Evolutionary conservation across 192 early-diverging fungal genomes (phyloP), one percentile per base, ranked within the genome.

Genomic region (Rhizophagus prolifer): DNA sequence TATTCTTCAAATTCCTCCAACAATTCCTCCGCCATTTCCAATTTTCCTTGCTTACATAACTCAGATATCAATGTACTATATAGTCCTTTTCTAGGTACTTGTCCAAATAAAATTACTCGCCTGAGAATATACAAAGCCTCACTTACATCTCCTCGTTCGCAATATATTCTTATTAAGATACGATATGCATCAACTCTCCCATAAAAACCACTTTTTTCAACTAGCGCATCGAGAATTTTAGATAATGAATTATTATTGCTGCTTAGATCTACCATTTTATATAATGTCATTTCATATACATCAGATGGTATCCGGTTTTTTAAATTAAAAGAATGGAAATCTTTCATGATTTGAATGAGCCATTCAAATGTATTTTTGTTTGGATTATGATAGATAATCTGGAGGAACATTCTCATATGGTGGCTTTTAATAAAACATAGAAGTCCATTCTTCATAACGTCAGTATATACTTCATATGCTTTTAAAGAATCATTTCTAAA

Each of bases 341-440:
- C 64, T 38, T 36, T 66, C 64, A 66, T 66, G 19, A 66, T 21
- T 21, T n/a, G 30, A 66, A 34, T 21, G 31, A 66, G 64, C 31
- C 26, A 66, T 66, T 38, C 64, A 34, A 66, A 66, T 34, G 31
- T 66, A 13, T 34, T 66, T 19, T 66, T 21, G 31, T 66, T 34
- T 19, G 31, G 16, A 34, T 36, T 36, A 34, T 66, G 16, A 38
- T 14, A 66, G 19, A 66, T 34, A 36, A 66, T 28, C 4, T 66
- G 26, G 36, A 66, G 64, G 16, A 66, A 66, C 31, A 21, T 13
- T 38, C 16, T 34, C 26, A 66, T 19, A 34, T 66, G 26, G 16
- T 66, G 28, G 4, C 19, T 66, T 14, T 30, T 66, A 5, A 66
- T 34, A n/a, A 19, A 31, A 34, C 19, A 21, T 9, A 66, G 9